Evolutionary conservation across 805 yeast genomes (phyloP), one percentile per base, ranked within the genome.

Genomic region (Wickerhamiella allomyrinae): DNA sequence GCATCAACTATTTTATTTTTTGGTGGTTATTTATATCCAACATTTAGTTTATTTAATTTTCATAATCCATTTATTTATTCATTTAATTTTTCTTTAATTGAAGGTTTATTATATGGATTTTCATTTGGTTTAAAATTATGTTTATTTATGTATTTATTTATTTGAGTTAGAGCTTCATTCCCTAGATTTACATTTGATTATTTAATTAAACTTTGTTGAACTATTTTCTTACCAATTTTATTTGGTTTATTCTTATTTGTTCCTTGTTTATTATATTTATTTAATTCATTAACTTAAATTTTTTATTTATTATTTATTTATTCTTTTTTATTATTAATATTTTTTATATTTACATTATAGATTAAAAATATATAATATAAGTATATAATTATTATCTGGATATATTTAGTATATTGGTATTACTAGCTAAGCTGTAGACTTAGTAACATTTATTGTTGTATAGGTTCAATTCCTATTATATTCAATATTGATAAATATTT

Each of bases 101-200:
- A 42, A 39, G 45, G 45, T 37, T 33, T 34, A 23, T 33, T 42
- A 24, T 42, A 42, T 39, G 45, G 42, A 10, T 38, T 14, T 8
- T 23, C 38, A 19, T 42, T 38, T 15, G 45, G 42, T 39, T 20
- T 42, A 20, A 42, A 42, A 39, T 25, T 42, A 23, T 38, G 40
- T 34, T 25, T 42, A 5, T 34, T 42, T 13, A 25, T 33, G 34
- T 42, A 31, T 39, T 38, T 37, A 25, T 38, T 38, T 29, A 42
- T 27, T 14, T 27, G 31, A 27, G 31, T 27, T 11, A 11, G 31
- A 13, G 31, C 31, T 24, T 36, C 39, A 34, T 41, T 41, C 41
- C 44, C 44, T 41, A 41, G 44, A 41, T 41, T 41, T 23, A 41
- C 44, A 20, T 41, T 37, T 21, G 44, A 41, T 29, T 25, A 41